Evolutionary conservation across 805 yeast species (phyloP), one percentile per base, ranked within the genome.

Genomic region (Candida piceae): DNA sequence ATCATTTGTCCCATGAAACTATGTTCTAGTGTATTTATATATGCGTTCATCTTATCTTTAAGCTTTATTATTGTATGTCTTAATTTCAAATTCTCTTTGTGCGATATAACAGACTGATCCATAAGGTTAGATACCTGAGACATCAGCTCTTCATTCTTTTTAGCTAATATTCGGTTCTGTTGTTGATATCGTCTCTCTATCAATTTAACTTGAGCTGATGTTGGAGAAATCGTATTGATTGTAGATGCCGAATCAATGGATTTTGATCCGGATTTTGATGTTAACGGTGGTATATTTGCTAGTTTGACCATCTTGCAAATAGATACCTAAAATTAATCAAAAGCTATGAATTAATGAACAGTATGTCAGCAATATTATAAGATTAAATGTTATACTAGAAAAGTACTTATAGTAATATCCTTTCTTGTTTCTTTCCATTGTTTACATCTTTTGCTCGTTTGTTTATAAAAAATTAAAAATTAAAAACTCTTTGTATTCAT

Each of bases 151-250:
- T 81, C 70, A 52, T 78, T 80, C 34, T 70, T 72, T 42, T 68
- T 74, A 1, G 85, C 85, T 19, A 83, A 57, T n/a, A 72, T 69
- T 36, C 65, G 66, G 55, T 82, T 82, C 48, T 75, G 80, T n/a
- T 52, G 53, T 5, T 54, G 33, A 36, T 63, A 69, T 31, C 58
- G 49, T 24, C 48, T 38, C 34, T 52, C 51, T 15, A 53, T 41
- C 24, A 38, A 37, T 4, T 39, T 38, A 16, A 44, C 27, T 20
- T 44, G 49, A n/a, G 44, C 38, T 21, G 37, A 24, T 32, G 32
- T 38, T 7, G 45, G 35, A 20, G 40, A 16, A 16, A 36, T 27
- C 21, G 23, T 10, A 10, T 21, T 21, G 23, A 10, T 10, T 7
- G 23, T 21, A 10, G n/a, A n/a, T n/a, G n/a, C n/a, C n/a, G 23